phyloP scores from a whole-genome alignment of 495 filamentous ascomycete species.

The Aspergillus sclerotioniger region DNA sequence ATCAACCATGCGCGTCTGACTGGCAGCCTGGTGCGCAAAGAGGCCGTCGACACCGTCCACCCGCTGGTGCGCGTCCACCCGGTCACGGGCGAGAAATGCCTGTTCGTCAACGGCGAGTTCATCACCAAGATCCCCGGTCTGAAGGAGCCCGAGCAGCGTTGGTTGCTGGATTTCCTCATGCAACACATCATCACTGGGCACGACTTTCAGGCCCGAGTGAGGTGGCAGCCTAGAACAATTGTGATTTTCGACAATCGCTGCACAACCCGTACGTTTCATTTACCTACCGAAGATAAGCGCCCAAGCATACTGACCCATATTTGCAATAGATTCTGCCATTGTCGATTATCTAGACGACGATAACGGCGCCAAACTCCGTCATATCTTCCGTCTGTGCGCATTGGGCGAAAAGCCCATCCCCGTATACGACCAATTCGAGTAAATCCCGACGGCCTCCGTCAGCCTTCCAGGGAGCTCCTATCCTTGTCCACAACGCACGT shows the following conservation, averaged over 20 bases:
- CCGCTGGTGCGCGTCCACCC: constrained; percentile 74
- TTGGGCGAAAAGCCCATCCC: constrained; percentile 53
- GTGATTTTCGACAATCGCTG: constrained; percentile 79
- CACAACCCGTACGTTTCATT: constrained; percentile 51
- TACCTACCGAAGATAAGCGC: constrained; percentile 1
- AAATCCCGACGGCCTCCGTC: constrained; percentile 2
- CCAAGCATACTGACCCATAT: constrained; percentile 14
- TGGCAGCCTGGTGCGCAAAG: constrained; percentile 66
- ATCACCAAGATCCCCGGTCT: constrained; percentile 73
- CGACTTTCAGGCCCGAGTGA: constrained; percentile 86
- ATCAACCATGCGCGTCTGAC: constrained; percentile 61
- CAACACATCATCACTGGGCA: constrained; percentile 78
- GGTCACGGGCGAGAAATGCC: constrained; percentile 74
- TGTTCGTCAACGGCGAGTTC: constrained; percentile 81
- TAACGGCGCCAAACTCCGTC: constrained; percentile 42
- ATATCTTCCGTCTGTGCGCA: constrained; percentile 54
- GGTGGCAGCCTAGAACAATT: constrained; percentile 78
- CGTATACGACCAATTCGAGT: constrained; percentile 45
- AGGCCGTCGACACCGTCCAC: constrained; percentile 65
- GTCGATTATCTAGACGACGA: constrained; percentile 54
- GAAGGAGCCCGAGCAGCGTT: constrained; percentile 57
- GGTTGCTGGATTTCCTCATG: constrained; percentile 80
- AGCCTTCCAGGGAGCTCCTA: not conserved
- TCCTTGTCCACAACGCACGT: not conserved
- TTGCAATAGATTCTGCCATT: constrained; percentile 46